These are phyloP conservation scores for Phoma herbarum DNA, from an alignment of 2,329 filamentous ascomycete species.

Conservation along the genomic window DNA sequence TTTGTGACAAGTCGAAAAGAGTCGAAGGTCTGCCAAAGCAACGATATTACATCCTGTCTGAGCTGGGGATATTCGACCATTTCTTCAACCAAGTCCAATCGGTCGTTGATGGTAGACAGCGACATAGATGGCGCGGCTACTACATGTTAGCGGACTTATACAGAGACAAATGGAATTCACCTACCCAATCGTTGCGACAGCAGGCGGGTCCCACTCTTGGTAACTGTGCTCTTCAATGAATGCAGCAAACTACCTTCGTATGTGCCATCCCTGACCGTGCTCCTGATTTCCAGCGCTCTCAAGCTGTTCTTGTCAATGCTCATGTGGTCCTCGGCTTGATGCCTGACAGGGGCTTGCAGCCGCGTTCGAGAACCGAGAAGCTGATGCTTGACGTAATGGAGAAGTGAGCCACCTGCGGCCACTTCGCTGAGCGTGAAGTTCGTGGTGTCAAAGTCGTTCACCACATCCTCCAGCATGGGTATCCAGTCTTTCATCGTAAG, in stretches of 20 bases:
- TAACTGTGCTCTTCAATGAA: constrained; percentile 87
- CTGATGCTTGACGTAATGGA: constrained; percentile 83
- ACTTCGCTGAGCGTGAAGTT: constrained; percentile 75
- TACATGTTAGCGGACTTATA: neutral
- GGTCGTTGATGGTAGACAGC: constrained; percentile 75
- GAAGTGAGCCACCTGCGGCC: constrained; percentile 77
- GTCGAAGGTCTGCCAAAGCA: constrained; percentile 81
- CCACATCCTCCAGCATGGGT: constrained; percentile 77
- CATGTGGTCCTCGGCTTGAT: constrained; percentile 81
- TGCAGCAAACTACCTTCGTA: constrained; percentile 88
- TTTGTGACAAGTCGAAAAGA: constrained; percentile 91
- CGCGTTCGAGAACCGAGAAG: constrained; percentile 81
- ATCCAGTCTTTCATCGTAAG: constrained; percentile 71
- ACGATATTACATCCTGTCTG: constrained; percentile 71
- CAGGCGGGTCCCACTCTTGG: constrained; percentile 86
- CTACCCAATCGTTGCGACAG: constrained; percentile 83
- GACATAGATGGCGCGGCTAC: constrained; percentile 86
- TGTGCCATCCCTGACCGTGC: constrained; percentile 80
- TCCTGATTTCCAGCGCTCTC: constrained; percentile 85
- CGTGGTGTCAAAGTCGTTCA: constrained; percentile 62
- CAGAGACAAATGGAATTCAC: constrained; percentile 24
- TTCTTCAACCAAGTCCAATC: constrained; percentile 81
- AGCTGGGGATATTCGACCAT: constrained; percentile 74
- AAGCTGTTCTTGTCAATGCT: constrained; percentile 91
- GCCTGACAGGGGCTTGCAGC: constrained; percentile 81